A percentile compares a stretch with the other conserved stretches of the same genome.
Evolutionary conservation across 208 protist genomes (phyloP).

Genomic region (Acanthamoeba royreba): DNA sequence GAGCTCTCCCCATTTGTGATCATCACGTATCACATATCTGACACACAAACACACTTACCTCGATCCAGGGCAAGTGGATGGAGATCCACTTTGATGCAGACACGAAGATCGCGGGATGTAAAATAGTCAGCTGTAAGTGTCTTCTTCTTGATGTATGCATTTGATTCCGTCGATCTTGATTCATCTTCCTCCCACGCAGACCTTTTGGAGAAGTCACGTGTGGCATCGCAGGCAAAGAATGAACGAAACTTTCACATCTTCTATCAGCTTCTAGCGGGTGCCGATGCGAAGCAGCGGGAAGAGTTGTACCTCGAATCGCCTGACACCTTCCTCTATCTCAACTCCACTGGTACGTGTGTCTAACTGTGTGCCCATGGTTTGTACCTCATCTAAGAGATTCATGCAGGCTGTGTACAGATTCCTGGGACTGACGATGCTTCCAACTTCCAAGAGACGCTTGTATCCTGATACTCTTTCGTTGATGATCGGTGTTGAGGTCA

Average conservation of each 20-base stretch:
- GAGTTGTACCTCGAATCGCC: slow-evolving; percentile 40
- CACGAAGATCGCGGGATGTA: slow-evolving; percentile 62
- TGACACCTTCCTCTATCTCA: slow-evolving; percentile 76
- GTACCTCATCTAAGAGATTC: neutral
- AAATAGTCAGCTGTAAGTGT: slow-evolving; percentile 52
- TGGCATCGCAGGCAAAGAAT: slow-evolving; percentile 62
- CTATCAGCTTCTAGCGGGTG: slow-evolving; percentile 80
- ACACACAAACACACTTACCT: neutral
- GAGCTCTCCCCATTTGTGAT: neutral
- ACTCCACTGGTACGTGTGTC: slow-evolving; percentile 52
- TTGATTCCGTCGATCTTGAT: neutral
- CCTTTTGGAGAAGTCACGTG: slow-evolving; percentile 69
- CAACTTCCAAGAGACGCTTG: slow-evolving; percentile 78
- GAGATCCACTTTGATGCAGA: slow-evolving; percentile 66
- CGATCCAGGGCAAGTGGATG: slow-evolving; percentile 70
- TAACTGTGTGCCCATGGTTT: neutral
- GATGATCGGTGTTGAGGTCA: neutral
- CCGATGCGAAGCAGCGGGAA: neutral
- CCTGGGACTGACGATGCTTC: slow-evolving; percentile 77
- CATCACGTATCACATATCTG: neutral
- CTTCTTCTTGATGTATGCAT: slow-evolving; percentile 19
- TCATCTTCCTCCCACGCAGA: no score
- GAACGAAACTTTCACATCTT: slow-evolving; percentile 96
- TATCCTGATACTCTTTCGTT: neutral
- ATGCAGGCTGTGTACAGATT: slow-evolving; percentile 51